Conservation (phyloP, 2,329 filamentous ascomycete genomes). For the Lasiodiplodia sp. region DNA sequence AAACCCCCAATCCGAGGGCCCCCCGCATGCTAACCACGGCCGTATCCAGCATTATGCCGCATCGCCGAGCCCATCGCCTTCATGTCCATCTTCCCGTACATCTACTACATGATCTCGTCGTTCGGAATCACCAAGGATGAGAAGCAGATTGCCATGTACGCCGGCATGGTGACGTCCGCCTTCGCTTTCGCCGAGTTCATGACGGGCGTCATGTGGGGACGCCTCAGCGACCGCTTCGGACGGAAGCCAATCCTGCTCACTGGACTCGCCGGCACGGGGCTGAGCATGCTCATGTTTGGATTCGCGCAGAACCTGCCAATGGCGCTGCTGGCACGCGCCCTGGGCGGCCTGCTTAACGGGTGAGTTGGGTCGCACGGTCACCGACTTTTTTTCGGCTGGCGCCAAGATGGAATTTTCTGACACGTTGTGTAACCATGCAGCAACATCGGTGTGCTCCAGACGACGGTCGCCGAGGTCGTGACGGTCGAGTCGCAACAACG, state of each 20-base stretch:
- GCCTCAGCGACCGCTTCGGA: slow-evolving; percentile 88
- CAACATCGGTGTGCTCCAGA: slow-evolving; percentile 94
- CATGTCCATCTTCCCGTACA: slow-evolving; percentile 99
- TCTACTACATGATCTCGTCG: slow-evolving; percentile 95
- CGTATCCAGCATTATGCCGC: slow-evolving; percentile 76
- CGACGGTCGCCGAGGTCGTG: slow-evolving; percentile 91
- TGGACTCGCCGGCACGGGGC: slow-evolving; percentile 86
- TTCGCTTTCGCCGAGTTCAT: slow-evolving; percentile 97
- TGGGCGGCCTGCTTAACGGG: slow-evolving; percentile 93
- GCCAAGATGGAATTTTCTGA: slow-evolving; percentile 35
- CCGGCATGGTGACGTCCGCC: slow-evolving; percentile 93
- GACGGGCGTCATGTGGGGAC: slow-evolving; percentile 91
- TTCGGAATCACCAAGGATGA: slow-evolving; percentile 84
- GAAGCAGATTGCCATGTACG: slow-evolving; percentile 86
- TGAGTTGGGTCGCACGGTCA: slow-evolving; percentile 54
- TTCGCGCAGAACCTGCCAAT: slow-evolving; percentile 83
- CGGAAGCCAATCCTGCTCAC: slow-evolving; percentile 90
- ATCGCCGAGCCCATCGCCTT: slow-evolving; percentile 99
- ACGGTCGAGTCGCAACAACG: slow-evolving; percentile 93
- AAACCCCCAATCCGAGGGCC: neutral
- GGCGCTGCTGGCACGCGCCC: slow-evolving; percentile 83
- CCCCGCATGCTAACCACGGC: slow-evolving; percentile 17
- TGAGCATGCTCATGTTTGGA: slow-evolving; percentile 93
- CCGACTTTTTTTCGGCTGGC: slow-evolving; percentile 24
- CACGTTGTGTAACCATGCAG: slow-evolving; percentile 52